phyloP scores from a whole-genome alignment of 1,139 yeast genomes.

The Geotrichum restrictum region DNA sequence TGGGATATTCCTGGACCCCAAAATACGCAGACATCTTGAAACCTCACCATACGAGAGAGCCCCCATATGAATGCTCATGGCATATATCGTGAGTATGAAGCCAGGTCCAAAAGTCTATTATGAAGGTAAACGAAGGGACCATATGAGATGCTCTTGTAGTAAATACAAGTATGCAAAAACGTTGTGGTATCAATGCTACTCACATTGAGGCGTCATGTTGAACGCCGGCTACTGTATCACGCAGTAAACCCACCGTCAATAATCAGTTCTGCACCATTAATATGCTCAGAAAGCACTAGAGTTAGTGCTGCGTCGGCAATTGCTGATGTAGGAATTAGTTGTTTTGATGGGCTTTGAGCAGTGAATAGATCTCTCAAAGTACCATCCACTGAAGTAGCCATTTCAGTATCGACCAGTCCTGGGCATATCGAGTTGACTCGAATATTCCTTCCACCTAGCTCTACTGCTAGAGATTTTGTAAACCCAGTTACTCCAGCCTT shows the following conservation, averaged over 20 bases:
- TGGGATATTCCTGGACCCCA: not conserved
- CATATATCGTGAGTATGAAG: no score
- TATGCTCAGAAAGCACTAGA: constrained; percentile 29
- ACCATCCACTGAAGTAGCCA: constrained; percentile 40
- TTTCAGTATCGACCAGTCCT: constrained; percentile 75
- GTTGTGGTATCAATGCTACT: no score
- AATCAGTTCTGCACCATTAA: constrained; percentile 36
- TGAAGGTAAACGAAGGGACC: no score
- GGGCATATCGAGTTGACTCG: constrained; percentile 69
- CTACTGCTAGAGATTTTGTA: constrained; percentile 59
- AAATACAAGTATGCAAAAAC: no score
- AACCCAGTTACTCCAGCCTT: constrained; percentile 72
- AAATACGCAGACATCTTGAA: no score
- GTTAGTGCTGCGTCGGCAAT: constrained; percentile 40
- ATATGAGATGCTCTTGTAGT: no score
- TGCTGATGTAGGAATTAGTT: constrained; percentile 32
- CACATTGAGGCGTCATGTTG: no score
- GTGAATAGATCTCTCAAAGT: constrained; percentile 24
- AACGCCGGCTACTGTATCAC: no score
- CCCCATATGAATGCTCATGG: no score
- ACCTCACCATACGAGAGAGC: no score
- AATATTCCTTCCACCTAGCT: constrained; percentile 49
- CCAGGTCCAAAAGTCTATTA: no score
- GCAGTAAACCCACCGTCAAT: constrained; percentile 37
- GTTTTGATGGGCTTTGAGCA: constrained; percentile 27